phyloP scores from a whole-genome alignment of 805 yeast genomes.

The Candida awuae region DNA sequence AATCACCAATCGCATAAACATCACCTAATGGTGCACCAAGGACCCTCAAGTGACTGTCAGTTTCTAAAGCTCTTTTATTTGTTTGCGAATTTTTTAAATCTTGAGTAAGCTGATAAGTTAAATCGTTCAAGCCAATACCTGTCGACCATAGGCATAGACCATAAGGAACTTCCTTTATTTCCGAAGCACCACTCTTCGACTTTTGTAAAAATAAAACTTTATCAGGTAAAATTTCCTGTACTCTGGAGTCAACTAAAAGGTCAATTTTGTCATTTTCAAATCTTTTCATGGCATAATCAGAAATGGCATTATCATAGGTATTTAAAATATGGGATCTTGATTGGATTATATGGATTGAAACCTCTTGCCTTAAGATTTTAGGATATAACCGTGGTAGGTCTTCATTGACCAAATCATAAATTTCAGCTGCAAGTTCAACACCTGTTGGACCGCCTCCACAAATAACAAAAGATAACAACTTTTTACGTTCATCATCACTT shows the following conservation, averaged over 20 bases:
- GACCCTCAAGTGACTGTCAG: constrained; percentile 65
- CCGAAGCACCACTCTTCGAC: constrained; percentile 33
- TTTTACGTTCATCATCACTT: constrained; percentile 63
- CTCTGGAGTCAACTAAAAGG: constrained; percentile 77
- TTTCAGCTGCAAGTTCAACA: constrained; percentile 94
- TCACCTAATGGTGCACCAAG: constrained; percentile 60
- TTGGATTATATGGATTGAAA: constrained; percentile 78
- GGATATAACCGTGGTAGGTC: constrained; percentile 88
- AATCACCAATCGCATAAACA: constrained; percentile 63
- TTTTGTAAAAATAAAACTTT: constrained; percentile 51
- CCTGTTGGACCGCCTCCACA: constrained; percentile 99
- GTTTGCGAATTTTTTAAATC: constrained; percentile 42
- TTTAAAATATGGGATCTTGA: constrained; percentile 84
- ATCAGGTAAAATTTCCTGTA: constrained; percentile 69
- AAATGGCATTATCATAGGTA: constrained; percentile 59
- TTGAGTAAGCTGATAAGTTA: constrained; percentile 48
- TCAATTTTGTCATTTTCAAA: constrained; percentile 61
- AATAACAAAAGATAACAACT: constrained; percentile 79
- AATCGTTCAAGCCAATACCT: constrained; percentile 60
- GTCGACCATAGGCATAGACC: constrained; percentile 73
- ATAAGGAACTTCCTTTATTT: constrained; percentile 46
- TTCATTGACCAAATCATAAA: constrained; percentile 88
- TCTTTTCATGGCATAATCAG: constrained; percentile 72
- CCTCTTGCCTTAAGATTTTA: constrained; percentile 60
- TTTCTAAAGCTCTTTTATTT: constrained; percentile 65